Base-by-base conservation (phyloP, 1,284 basidiomycete species). In the Leccinum fuscescens region DNA sequence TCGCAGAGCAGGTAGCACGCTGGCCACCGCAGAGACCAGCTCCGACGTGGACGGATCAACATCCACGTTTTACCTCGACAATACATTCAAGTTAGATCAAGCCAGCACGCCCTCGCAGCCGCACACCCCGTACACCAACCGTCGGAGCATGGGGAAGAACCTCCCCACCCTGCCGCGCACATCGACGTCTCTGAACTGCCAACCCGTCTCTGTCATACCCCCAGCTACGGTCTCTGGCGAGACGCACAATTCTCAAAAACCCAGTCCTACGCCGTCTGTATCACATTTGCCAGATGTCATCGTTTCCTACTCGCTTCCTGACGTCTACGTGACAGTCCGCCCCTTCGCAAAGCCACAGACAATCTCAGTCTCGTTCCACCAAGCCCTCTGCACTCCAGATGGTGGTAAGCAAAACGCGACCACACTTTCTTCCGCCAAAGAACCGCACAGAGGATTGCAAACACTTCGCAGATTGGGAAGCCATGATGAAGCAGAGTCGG, bases 391-490 rank as follows among this genome's bases (percentile, higher is more conserved):
- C 77, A 14, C 79, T 92, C 20, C 89, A 93, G 69, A 89, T 86
- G 72, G 86, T 91, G 48, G 76, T 89, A 61, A 92, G 88, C 74
- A 88, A 84, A 72, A 93, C 90, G 1, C 81, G 94, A 24, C 94
- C 93, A 17, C 78, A 83, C 5, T 91, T 89, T 72, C 79, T 96
- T 8, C 95, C 94, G n/a, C 94, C 94, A 8, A 97, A 97, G 73
- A 78, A 79, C 57, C 86, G 84, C 59, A 73, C 82, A 55, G 95
- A 97, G 74, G 94, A 97, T 72, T 77, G 82, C 59, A 90, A 86
- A 65, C 94, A 98, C 76, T 79, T 94, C 70, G 86, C 89, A 29
- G 91, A 92, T 69, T 98, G 94, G 93, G 86, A 94, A 70, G 76
- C 82, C 48, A 96, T 98, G 93, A 98, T 98, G 95, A 86, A 85